phyloP scores from a whole-genome alignment of 441 rosid genomes.

The Daphne laureola region DNA sequence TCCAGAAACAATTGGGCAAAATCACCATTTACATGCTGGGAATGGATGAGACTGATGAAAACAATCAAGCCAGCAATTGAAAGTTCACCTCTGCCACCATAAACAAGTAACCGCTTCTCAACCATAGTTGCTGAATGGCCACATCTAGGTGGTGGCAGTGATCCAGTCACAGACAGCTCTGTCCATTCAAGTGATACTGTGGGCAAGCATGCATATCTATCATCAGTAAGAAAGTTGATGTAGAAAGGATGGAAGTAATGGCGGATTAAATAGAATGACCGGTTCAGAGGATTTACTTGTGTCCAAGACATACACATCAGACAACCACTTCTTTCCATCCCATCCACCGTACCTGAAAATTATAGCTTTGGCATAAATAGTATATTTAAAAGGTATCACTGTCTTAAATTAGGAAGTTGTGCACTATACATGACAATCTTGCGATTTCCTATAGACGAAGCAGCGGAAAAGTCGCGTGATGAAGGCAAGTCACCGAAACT shows the following conservation, averaged over 20 bases:
- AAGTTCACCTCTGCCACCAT: conserved; percentile 89
- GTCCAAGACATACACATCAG: conserved; percentile 91
- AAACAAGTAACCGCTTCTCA: conserved; percentile 91
- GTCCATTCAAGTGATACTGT: conserved; percentile 97
- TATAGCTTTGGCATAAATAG: too few relatives aligned
- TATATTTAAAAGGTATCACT: background rate
- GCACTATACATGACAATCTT: conserved; percentile 70
- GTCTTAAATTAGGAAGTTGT: conserved; percentile 14
- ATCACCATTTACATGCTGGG: too few relatives aligned
- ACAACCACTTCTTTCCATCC: conserved; percentile 99
- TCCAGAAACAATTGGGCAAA: too few relatives aligned
- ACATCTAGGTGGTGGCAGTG: conserved; percentile 92
- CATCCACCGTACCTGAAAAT: conserved; percentile 91
- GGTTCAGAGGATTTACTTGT: conserved; percentile 51
- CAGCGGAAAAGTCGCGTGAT: conserved; percentile 90
- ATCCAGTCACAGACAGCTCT: conserved; percentile 76
- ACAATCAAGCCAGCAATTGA: background rate
- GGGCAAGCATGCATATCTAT: conserved; percentile 12
- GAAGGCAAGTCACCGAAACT: conserved; percentile 95
- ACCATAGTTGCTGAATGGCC: conserved; percentile 97
- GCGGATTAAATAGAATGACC: conserved; percentile 2
- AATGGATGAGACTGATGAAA: too few relatives aligned
- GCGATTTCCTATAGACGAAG: conserved; percentile 77
- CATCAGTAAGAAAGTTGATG: conserved; percentile 9
- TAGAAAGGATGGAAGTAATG: conserved; percentile 3